Base-by-base conservation (phyloP, 176 grass and related monocot species). In the Thalia dealbata region DNA sequence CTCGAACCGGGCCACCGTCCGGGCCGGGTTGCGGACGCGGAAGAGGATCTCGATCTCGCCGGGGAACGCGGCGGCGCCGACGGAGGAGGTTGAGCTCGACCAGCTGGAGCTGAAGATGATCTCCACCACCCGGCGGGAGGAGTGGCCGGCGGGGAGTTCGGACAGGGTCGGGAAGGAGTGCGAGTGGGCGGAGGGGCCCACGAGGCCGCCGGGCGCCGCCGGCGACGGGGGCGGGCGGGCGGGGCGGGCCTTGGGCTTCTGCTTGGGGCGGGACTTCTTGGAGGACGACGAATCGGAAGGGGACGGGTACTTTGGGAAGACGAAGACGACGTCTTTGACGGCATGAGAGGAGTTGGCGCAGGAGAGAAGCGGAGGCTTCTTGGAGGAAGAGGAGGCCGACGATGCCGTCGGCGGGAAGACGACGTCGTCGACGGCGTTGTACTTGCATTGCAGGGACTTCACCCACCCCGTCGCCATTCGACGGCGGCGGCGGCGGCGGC, bases 31-130 rank as follows among this genome's bases (percentile, higher is more conserved):
- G 84, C 92, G 92, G 22, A 96, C 86, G 51, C 92, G 89, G 80
- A 96, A 96, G 79, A 96, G 78, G 89, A 92, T 92, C 86, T 96
- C 89, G 68, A 96, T 88, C 74, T 81, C 81, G 21, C 89, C 89
- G 2, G 92, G 35, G 32, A 91, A 96, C 50, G 56, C 73, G 29
- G 73, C 54, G n/a, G 73, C 73, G 3, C 0, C 74, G 42, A n/a
- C 15, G 16, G 14, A 14, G 11, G 70, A 64, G 60, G 76, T 73
- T 0, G 68, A 64, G 60, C 73, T 73, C 0, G 68, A 69, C 92
- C 92, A 92, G 41, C 89, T 89, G 13, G 92, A 92, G 27, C 82
- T 78, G 67, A 96, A 96, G 77, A 96, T 96, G 51, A 96, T 91
- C 92, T 96, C 84, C 50, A 96, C 89, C 50, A 96, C 92, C 69